Conservation (phyloP, 176 grass and related monocot genomes). For the Bromus sterilis region DNA sequence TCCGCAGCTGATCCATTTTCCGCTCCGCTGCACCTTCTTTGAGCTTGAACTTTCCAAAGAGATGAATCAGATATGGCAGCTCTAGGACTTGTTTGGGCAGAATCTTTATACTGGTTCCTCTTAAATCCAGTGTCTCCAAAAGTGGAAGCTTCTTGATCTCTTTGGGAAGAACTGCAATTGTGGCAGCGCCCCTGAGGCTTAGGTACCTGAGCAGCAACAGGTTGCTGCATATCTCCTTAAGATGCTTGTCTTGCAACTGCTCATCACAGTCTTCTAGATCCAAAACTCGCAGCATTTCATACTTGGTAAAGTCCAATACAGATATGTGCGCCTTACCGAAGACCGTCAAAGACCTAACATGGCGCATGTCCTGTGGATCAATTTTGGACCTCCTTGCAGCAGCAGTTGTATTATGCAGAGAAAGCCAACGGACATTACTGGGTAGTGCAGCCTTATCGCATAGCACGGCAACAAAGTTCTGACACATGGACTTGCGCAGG, state of each 20-base stretch:
- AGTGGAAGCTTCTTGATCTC: not conserved
- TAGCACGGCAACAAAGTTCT: not conserved
- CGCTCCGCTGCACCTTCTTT: not conserved
- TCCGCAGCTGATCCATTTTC: not conserved
- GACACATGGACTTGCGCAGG: not conserved
- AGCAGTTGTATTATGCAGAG: not conserved
- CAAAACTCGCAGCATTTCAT: not conserved
- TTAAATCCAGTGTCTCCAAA: not conserved
- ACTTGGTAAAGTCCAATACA: not conserved
- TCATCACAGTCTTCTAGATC: not conserved
- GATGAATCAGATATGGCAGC: not conserved
- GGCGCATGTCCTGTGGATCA: not conserved
- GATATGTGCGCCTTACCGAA: not conserved
- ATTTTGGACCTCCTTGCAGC: not conserved
- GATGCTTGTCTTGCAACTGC: not conserved
- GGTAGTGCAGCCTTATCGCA: not conserved
- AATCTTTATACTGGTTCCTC: not conserved
- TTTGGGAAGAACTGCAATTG: not conserved
- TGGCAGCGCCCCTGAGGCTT: not conserved
- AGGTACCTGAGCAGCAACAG: conserved; percentile 1
- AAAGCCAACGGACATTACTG: not conserved
- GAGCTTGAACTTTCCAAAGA: not conserved
- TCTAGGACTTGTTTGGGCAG: not conserved
- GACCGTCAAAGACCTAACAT: not conserved
- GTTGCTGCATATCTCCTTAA: not conserved